Base-by-base conservation (phyloP, 805 yeast species). In the Wickerhamomyces bovis region DNA sequence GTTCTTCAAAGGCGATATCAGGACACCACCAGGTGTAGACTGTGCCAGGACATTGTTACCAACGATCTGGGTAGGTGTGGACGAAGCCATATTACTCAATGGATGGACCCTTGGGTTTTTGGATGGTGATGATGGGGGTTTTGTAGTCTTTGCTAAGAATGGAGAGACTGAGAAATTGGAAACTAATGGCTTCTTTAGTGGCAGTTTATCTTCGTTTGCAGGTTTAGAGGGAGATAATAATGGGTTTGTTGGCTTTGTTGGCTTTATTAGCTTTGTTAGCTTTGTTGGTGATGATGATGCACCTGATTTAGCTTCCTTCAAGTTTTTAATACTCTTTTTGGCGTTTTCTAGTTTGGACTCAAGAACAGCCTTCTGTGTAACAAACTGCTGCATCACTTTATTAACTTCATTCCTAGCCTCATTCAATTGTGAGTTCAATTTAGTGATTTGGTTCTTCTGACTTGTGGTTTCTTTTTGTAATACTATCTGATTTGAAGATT, bases 261-360 rank as follows among this genome's bases (percentile, higher is more conserved):
- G 49, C n/a, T n/a, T n/a, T n/a, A n/a, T n/a, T n/a, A n/a, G n/a
- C n/a, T 41, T 43, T 21, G 44, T 22, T 21, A 22, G 39, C 30
- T 45, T 46, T 21, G 44, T 21, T 28, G 53, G 49, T 39, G 54
- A 45, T 2, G 39, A 20, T 8, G 50, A 43, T 21, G 4, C 16
- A 36, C 23, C 33, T 16, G 18, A 4, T 43, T 19, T 30, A 30
- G 13, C 23, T 36, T 54, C 55, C 43, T 55, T 64, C 42, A 65
- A 40, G 16, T 51, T 50, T 25, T 64, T 60, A 19, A 65, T 56
- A 12, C 46, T 60, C 48, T 58, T 63, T 48, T 65, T 64, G 7
- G 67, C 67, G 41, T 56, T 64, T 12, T 64, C 66, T 11, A 68
- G 38, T 44, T 67, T 67, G 7, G 67, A 56, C 46, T 67, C 70